phyloP scores from a whole-genome alignment of 2,329 filamentous ascomycete species.

The Cordyceps javanica region DNA sequence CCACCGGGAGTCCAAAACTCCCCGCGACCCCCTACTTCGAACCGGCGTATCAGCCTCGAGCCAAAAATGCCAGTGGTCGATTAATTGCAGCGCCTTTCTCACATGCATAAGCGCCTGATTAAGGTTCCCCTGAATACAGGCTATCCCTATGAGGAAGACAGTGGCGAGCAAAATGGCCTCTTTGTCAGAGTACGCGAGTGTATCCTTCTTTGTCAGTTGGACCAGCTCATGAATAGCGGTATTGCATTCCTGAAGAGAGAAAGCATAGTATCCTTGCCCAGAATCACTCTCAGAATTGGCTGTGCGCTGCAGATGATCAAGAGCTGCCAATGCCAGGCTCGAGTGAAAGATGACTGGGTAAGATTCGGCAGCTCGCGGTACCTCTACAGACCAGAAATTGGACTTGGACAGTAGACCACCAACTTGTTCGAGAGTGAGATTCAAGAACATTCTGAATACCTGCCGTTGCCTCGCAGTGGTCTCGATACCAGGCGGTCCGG shows the following conservation, averaged over 20 bases:
- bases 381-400: background rate
- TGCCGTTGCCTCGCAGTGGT: background rate
- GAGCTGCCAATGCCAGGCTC: background rate
- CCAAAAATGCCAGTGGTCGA: constrained; percentile 15
- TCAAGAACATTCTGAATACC: background rate
- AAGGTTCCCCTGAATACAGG: constrained; percentile 11
- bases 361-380: background rate
- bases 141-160: constrained; percentile 12
- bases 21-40: background rate
- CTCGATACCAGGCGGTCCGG: background rate
- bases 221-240: constrained; percentile 13
- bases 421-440: background rate
- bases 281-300: background rate
- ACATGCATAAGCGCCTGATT: constrained; percentile 13
- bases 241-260: constrained; percentile 14
- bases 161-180: constrained; percentile 14
- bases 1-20: background rate
- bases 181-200: constrained; percentile 3
- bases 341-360: constrained; percentile 5
- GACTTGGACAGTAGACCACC: background rate
- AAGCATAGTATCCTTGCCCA: constrained; percentile 1
- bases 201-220: background rate
- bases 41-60: background rate
- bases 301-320: background rate
- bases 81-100: constrained; percentile 11